Base-by-base conservation (phyloP, 176 grass and related monocot genomes). In the Carex kokanica region DNA sequence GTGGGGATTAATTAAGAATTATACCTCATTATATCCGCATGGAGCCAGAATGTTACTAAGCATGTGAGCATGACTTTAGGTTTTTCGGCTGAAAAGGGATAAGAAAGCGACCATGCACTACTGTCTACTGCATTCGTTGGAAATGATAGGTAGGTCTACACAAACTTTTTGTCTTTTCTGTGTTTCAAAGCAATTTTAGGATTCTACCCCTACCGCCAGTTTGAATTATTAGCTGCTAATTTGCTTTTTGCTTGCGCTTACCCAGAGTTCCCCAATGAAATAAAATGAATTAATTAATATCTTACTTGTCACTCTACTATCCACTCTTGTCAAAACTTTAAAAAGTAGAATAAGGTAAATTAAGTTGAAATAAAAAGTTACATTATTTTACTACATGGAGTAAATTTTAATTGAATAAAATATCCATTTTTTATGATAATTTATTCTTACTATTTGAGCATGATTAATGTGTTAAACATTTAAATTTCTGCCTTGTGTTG, bases 81-180 rank as follows among this genome's bases (percentile, higher is more conserved):
- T 41, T 41, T 41, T 41, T 41, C 40, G 40, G 40, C 40, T 41
- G 17, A n/a, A n/a, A 60, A n/a, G 71, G 13, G 71, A 75, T 24
- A 27, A 27, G 71, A 75, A 27, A 75, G 71, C 71, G 45, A 75
- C 71, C 71, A 53, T 74, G n/a, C 40, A 23, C 70, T 52, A 68
- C 12, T 6, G 40, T 41, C 40, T 63, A 2, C 66, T 43, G 27
- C 27, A 36, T n/a, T 43, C 2, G 18, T 71, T 23, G 8, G 38
- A 45, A 71, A 71, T 71, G 38, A 71, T 45, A 70, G 7, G 4
- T 43, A 70, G 16, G 3, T 70, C 40, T 51, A 51, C 70, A 74
- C 20, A 51, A 36, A 21, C 2, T 31, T 75, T 64, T 64, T 75
- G 43, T 75, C 72, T 6, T 54, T 75, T 54, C 68, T 72, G 68